These are phyloP conservation scores for Guyanaporus albipodus DNA, from an alignment of 768 basidiomycete genomes.

Conservation along the genomic window DNA sequence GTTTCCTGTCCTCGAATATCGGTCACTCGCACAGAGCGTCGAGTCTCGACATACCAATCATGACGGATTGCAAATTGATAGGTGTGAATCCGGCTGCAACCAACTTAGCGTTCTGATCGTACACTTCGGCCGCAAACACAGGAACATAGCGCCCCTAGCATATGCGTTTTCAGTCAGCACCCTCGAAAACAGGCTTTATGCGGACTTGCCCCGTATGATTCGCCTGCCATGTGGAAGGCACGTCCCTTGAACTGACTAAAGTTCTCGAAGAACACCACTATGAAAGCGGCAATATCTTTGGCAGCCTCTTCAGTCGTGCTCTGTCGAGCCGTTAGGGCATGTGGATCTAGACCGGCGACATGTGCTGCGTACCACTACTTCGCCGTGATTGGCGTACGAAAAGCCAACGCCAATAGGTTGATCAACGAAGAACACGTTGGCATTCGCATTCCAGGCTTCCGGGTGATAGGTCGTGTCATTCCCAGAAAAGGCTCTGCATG, in stretches of 20 bases:
- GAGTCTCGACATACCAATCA: slow-evolving; percentile 39
- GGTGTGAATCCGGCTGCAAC: slow-evolving; percentile 44
- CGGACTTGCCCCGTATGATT: slow-evolving; percentile 47
- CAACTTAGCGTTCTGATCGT: slow-evolving; percentile 45
- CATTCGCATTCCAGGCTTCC: slow-evolving; percentile 65
- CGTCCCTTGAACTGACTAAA: slow-evolving; percentile 70
- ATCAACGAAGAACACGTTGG: slow-evolving; percentile 47
- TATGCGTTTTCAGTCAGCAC: not conserved
- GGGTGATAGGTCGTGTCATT: slow-evolving; percentile 52
- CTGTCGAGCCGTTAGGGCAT: slow-evolving; percentile 29
- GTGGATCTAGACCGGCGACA: not conserved
- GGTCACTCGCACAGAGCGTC: not conserved
- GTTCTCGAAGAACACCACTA: slow-evolving; percentile 70
- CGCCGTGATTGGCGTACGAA: slow-evolving; percentile 42
- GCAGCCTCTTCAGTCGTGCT: slow-evolving; percentile 65
- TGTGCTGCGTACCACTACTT: slow-evolving; percentile 33
- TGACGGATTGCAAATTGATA: slow-evolving; percentile 45
- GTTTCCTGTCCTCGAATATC: slow-evolving; percentile 34
- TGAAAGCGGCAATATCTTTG: slow-evolving; percentile 65
- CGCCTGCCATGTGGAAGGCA: slow-evolving; percentile 56
- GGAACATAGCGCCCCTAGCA: slow-evolving; percentile 50
- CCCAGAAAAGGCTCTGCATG: slow-evolving; percentile 56
- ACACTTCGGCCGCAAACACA: slow-evolving; percentile 44
- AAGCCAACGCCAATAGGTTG: slow-evolving; percentile 46
- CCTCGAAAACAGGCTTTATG: not conserved